Conservation (phyloP, 2,329 filamentous ascomycete genomes). For the Colletotrichum orchidophilum region DNA sequence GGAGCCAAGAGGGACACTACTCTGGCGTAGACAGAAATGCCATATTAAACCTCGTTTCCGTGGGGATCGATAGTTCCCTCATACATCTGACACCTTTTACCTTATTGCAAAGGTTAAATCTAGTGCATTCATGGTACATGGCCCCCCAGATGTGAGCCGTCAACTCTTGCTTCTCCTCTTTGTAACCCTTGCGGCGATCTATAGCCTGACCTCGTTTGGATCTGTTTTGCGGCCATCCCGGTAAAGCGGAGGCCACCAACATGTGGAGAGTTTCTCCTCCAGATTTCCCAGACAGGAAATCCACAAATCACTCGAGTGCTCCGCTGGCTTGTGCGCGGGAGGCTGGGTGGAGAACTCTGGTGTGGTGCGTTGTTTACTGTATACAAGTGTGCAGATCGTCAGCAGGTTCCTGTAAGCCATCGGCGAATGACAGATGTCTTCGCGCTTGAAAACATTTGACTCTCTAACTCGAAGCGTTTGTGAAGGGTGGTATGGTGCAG, state of each 20-base stretch:
- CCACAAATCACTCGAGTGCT: neutral
- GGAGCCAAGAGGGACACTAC: neutral
- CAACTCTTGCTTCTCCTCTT: neutral
- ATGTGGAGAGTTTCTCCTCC: constrained; percentile 23
- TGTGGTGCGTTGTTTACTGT: neutral
- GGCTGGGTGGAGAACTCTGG: neutral
- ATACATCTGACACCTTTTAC: neutral
- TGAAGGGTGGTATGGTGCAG: neutral
- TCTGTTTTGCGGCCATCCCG: constrained; percentile 12
- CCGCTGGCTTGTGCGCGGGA: neutral
- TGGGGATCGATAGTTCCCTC: neutral
- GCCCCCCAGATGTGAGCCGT: constrained; percentile 6
- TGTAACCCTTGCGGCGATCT: constrained; percentile 27
- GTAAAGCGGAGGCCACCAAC: neutral
- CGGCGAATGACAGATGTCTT: constrained; percentile 26
- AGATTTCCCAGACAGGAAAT: constrained; percentile 13
- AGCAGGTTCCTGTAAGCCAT: constrained; percentile 2
- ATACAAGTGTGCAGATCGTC: neutral
- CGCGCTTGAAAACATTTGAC: constrained; percentile 3
- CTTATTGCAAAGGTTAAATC: constrained; percentile 18
- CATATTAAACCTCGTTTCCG: neutral
- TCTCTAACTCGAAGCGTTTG: constrained; percentile 11
- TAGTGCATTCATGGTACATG: constrained; percentile 2
- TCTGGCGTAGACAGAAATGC: neutral
- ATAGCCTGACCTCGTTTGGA: constrained; percentile 7